A percentile compares a stretch with the other conserved stretches of the same genome.
Conservation (phyloP, 176 grass and related monocot species). For the Musa itinerans region DNA sequence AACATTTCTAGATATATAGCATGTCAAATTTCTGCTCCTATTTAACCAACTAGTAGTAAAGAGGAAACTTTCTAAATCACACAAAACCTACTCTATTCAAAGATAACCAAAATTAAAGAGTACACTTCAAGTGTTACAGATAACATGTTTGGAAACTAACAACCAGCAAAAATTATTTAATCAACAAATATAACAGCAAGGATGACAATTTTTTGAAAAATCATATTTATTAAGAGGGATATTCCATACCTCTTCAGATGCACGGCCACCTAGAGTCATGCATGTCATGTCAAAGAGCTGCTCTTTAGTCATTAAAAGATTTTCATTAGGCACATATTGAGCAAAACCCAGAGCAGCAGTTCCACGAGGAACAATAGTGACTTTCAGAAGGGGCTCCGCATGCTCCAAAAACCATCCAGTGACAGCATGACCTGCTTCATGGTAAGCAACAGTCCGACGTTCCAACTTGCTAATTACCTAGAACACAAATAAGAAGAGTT, state of each 20-base stretch:
- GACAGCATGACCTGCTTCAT: slow-evolving; percentile 95
- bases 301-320: slow-evolving; percentile 92
- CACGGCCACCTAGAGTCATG: slow-evolving; percentile 85
- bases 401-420: slow-evolving; percentile 96
- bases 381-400: slow-evolving; percentile 83
- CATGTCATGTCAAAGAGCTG: slow-evolving; percentile 90
- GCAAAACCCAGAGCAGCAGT: slow-evolving; percentile 84
- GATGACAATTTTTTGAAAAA: background rate
- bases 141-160: too few relatives aligned
- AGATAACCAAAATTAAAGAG: too few relatives aligned
- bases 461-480: slow-evolving; percentile 93
- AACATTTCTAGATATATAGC: background rate
- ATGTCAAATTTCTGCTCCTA: background rate
- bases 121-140: too few relatives aligned
- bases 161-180: background rate
- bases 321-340: slow-evolving; percentile 83
- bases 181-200: background rate
- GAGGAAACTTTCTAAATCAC: background rate
- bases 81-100: background rate
- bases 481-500: slow-evolving; percentile 4
- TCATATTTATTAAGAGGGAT: background rate
- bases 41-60: background rate
- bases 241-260: slow-evolving; percentile 65
- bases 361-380: slow-evolving; percentile 88
- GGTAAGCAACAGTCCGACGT: slow-evolving; percentile 75